These are phyloP conservation scores for Domatiomyces globalis DNA, from an alignment of 2,329 filamentous ascomycete genomes.

Conservation along the genomic window DNA sequence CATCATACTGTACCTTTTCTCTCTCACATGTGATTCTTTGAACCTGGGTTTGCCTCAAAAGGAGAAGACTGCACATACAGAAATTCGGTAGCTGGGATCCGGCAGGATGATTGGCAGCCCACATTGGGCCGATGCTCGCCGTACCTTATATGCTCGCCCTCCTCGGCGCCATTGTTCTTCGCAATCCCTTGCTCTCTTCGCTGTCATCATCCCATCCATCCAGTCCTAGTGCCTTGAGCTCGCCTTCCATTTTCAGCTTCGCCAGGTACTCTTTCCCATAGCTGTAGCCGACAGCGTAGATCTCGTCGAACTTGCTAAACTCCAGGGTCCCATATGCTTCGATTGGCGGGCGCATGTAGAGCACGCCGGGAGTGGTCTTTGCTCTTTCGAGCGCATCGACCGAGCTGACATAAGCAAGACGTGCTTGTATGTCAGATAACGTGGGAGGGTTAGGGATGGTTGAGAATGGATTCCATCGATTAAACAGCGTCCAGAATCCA, in stretches of 20 bases:
- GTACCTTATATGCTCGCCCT: conserved; percentile 54
- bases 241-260: conserved; percentile 62
- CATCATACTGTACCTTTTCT: background rate
- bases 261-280: conserved; percentile 72
- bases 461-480: conserved; percentile 95
- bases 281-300: conserved; percentile 75
- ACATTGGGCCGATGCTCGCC: too few species aligned
- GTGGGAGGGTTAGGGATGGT: conserved; percentile 82
- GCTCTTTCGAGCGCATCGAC: conserved; percentile 89
- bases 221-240: conserved; percentile 43
- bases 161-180: conserved; percentile 65
- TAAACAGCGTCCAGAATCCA: conserved; percentile 85
- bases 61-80: too few species aligned
- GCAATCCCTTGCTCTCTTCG: conserved; percentile 62
- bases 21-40: too few species aligned
- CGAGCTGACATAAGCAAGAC: conserved; percentile 85
- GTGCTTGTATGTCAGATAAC: conserved; percentile 85
- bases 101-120: too few species aligned
- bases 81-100: too few species aligned
- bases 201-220: conserved; percentile 40
- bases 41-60: too few species aligned
- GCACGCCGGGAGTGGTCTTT: conserved; percentile 76
- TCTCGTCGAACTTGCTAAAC: conserved; percentile 95
- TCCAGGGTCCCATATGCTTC: conserved; percentile 89
- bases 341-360: conserved; percentile 93